Evolutionary conservation across 208 protist species (phyloP).

Genomic region (Trypanosoma caninum): DNA sequence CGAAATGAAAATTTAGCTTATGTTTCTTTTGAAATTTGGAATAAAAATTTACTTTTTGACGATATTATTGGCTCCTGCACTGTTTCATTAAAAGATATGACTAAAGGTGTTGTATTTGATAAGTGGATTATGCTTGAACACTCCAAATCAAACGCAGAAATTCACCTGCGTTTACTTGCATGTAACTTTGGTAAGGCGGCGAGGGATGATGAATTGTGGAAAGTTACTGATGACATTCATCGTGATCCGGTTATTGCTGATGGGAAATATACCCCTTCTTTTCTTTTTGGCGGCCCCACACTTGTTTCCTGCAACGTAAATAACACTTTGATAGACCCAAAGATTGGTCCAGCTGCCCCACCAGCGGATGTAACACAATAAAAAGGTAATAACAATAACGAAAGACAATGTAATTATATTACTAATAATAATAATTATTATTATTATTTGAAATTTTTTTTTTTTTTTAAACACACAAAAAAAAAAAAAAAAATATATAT

Average conservation of each 20-base stretch:
- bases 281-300: background rate
- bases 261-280: background rate
- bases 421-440: background rate
- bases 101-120: slow-evolving; percentile 59
- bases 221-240: slow-evolving; percentile 54
- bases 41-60: slow-evolving; percentile 49
- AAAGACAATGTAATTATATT: slow-evolving; percentile 4
- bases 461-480: background rate
- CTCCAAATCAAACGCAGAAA: slow-evolving; percentile 56
- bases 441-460: background rate
- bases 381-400: too few species aligned
- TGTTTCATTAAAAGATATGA: slow-evolving; percentile 46
- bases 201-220: slow-evolving; percentile 41
- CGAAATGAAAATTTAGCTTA: slow-evolving; percentile 50
- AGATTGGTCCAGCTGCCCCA: slow-evolving; percentile 14
- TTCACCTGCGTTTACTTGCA: slow-evolving; percentile 63
- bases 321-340: slow-evolving; percentile 10
- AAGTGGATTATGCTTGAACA: slow-evolving; percentile 58
- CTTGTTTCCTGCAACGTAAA: slow-evolving; percentile 11
- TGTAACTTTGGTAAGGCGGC: slow-evolving; percentile 61
- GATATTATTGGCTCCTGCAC: slow-evolving; percentile 63
- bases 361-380: slow-evolving; percentile 21
- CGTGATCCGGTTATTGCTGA: slow-evolving; percentile 31
- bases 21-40: slow-evolving; percentile 63
- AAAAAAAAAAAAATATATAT: background rate